A percentile compares a stretch with the other conserved stretches of the same genome.
phyloP scores from a whole-genome alignment of 73 alveolate genomes.

The Tetrahymena malaccensis region DNA sequence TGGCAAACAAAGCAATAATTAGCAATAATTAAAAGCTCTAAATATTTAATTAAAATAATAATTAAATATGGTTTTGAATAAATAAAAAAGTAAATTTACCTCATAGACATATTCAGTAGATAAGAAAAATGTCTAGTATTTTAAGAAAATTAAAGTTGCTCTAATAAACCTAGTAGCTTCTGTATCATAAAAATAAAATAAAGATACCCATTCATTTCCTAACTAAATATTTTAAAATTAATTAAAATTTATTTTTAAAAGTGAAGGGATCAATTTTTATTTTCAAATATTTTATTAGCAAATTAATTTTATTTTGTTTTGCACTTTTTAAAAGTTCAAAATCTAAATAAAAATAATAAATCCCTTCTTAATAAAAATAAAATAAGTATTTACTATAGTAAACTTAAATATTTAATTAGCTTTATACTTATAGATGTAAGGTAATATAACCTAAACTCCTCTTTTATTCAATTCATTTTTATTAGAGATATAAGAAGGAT shows the following conservation, averaged over 20 bases:
- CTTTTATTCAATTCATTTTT: not conserved
- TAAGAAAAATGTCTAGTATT: not conserved
- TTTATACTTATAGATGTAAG: not conserved
- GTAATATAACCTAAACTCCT: not conserved
- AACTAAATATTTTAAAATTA: not conserved
- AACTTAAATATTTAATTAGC: not conserved
- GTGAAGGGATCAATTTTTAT: too few species aligned
- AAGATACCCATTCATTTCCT: not conserved
- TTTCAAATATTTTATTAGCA: too few species aligned
- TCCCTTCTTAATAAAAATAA: too few species aligned
- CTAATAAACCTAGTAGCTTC: not conserved
- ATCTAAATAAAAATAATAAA: too few species aligned
- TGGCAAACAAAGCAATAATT: not conserved
- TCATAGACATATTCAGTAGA: not conserved
- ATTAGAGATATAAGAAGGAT: not conserved
- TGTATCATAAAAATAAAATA: not conserved
- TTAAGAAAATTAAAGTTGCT: not conserved
- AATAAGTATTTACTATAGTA: not conserved
- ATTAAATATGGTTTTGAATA: not conserved
- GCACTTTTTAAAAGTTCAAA: too few species aligned
- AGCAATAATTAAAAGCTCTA: not conserved
- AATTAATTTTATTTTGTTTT: too few species aligned
- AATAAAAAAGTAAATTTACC: not conserved
- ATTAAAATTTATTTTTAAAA: not conserved
- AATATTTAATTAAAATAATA: not conserved